Evolutionary conservation across 352 stramenopile species (phyloP).

Genomic region (Pythium diclinum): DNA sequence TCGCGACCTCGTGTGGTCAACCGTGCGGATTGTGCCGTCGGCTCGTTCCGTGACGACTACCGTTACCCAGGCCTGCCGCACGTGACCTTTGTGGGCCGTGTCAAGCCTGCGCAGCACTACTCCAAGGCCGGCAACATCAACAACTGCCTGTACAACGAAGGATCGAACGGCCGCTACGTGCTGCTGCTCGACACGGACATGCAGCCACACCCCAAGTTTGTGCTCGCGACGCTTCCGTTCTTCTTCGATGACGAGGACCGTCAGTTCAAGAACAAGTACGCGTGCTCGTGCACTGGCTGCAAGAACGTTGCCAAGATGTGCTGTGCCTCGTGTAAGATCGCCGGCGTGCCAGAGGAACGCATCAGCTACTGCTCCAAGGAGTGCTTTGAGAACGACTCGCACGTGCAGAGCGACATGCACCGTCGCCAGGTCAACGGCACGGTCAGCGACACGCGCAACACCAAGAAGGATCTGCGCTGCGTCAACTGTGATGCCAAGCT

Average conservation of each 20-base stretch:
- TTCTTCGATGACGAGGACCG: constrained; percentile 80
- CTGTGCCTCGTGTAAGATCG: constrained; percentile 45
- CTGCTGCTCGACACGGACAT: constrained; percentile 87
- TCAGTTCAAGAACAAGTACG: constrained; percentile 57
- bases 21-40: constrained; percentile 60
- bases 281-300: constrained; percentile 41
- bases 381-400: constrained; percentile 49
- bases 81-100: constrained; percentile 73
- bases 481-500: constrained; percentile 33
- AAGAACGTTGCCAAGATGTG: constrained; percentile 44
- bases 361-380: constrained; percentile 54
- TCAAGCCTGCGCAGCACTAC: constrained; percentile 79
- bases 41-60: constrained; percentile 86
- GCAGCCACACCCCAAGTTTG: constrained; percentile 76
- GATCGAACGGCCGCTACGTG: constrained; percentile 72
- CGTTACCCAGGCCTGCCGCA: constrained; percentile 72
- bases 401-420: constrained; percentile 41
- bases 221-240: constrained; percentile 71
- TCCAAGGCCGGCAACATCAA: constrained; percentile 89
- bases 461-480: constrained; percentile 37
- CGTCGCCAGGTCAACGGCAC: constrained; percentile 46
- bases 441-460: constrained; percentile 25
- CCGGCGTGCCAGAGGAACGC: constrained; percentile 38
- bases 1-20: constrained; percentile 68
- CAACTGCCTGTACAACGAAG: constrained; percentile 85